A percentile compares a stretch with the other conserved stretches of the same genome.
These are phyloP conservation scores for Microbotryomycetes sp. DNA, from an alignment of 1,284 basidiomycete genomes.

Conservation along the genomic window DNA sequence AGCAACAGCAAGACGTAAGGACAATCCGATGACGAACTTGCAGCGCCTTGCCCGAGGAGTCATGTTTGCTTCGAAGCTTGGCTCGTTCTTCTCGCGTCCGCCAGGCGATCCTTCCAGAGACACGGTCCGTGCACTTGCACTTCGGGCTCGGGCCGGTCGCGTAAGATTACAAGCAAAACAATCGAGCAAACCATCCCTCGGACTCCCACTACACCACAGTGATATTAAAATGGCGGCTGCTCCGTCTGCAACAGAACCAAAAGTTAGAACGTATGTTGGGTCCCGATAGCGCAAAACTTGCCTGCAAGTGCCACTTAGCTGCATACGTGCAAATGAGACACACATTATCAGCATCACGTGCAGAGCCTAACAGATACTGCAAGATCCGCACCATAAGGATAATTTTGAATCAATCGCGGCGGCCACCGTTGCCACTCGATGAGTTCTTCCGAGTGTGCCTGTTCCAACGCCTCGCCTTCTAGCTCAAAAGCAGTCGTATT, in stretches of 20 bases:
- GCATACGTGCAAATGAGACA: neutral
- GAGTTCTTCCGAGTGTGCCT: conserved; percentile 3
- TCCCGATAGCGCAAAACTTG: neutral
- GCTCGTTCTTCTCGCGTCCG: too few relatives aligned
- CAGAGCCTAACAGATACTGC: neutral
- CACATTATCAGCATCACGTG: neutral
- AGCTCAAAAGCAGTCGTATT: conserved; percentile 19
- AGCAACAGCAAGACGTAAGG: too few relatives aligned
- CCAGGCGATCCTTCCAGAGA: too few relatives aligned
- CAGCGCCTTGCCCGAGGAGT: too few relatives aligned
- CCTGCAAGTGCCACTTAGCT: neutral
- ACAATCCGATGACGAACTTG: too few relatives aligned
- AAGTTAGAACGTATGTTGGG: neutral
- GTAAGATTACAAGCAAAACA: neutral
- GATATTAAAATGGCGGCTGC: conserved; percentile 10
- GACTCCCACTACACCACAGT: too few relatives aligned
- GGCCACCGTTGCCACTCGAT: conserved; percentile 17
- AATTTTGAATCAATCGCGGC: conserved; percentile 15
- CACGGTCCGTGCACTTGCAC: too few relatives aligned
- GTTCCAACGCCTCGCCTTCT: neutral
- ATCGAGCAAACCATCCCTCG: too few relatives aligned
- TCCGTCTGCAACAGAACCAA: conserved; percentile 1
- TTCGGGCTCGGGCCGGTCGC: too few relatives aligned
- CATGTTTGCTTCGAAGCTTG: too few relatives aligned
- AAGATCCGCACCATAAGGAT: conserved; percentile 14